Evolutionary conservation across 225 moss, liverwort and hornwort species (phyloP).

Genomic region (Climacium dendroides): DNA sequence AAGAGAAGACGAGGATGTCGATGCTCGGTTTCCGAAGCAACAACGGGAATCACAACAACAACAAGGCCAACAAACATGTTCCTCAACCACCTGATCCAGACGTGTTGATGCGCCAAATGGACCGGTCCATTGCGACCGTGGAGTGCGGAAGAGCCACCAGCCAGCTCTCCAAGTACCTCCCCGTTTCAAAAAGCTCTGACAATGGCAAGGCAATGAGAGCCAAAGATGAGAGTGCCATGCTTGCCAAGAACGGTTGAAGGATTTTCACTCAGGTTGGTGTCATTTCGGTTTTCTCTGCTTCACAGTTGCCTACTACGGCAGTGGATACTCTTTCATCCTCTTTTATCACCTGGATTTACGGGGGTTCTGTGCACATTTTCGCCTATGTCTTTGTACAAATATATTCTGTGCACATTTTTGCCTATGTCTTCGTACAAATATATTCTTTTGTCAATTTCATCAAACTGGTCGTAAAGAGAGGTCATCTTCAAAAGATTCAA

Average conservation of each 20-base stretch:
- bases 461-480: not conserved
- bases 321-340: not conserved
- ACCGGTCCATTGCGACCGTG: constrained; percentile 22
- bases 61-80: constrained; percentile 1
- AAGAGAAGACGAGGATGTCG: not conserved
- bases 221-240: constrained; percentile 11
- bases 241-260: not conserved
- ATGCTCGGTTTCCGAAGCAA: not conserved
- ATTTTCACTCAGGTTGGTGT: not conserved
- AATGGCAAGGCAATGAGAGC: constrained; percentile 12
- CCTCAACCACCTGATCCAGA: constrained; percentile 19
- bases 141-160: constrained; percentile 18
- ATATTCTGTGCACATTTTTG: not conserved
- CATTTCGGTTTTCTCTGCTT: not conserved
- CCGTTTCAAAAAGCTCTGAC: not conserved
- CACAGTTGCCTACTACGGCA: not conserved
- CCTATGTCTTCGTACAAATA: not conserved
- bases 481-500: not conserved
- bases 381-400: not conserved
- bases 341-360: not conserved
- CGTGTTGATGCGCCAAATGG: constrained; percentile 29
- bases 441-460: not conserved
- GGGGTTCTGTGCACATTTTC: not conserved
- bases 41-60: not conserved
- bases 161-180: constrained; percentile 16